These are phyloP conservation scores for Candida palmyrensis DNA, from an alignment of 805 yeast genomes.

Conservation along the genomic window DNA sequence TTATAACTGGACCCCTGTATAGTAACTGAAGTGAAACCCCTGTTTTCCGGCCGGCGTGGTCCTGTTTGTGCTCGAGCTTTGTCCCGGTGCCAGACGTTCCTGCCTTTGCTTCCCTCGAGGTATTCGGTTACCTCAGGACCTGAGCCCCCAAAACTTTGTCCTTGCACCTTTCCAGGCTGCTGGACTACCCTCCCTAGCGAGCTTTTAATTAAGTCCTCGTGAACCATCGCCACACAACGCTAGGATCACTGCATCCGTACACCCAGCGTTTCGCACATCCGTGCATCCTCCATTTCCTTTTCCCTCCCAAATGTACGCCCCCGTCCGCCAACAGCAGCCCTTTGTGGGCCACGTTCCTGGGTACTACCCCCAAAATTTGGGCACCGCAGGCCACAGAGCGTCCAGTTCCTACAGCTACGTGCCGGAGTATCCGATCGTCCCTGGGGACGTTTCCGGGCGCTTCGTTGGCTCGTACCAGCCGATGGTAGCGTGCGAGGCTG, in stretches of 20 bases:
- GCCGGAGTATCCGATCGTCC: conserved; percentile 12
- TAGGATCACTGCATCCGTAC: conserved; percentile 4
- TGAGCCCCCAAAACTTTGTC: no score
- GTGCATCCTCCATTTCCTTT: no score
- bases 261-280: conserved; percentile 13
- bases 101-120: conserved; percentile 1
- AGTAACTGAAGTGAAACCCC: no score
- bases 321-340: conserved; percentile 5
- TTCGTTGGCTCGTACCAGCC: background rate
- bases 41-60: no score
- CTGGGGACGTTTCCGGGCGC: no score
- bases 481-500: background rate
- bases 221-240: conserved; percentile 2
- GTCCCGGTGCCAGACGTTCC: no score
- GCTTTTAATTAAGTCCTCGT: background rate
- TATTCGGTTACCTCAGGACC: conserved; percentile 1
- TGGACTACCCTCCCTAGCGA: no score
- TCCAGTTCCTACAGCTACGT: conserved; percentile 21
- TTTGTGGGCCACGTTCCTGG: background rate
- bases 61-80: no score
- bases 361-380: conserved; percentile 21
- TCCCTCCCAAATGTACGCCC: conserved; percentile 7
- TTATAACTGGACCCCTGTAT: conserved; percentile 9
- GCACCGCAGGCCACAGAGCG: conserved; percentile 36
- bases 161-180: no score